phyloP scores from a whole-genome alignment of 306 rosid species.

The Vigna angularis region DNA sequence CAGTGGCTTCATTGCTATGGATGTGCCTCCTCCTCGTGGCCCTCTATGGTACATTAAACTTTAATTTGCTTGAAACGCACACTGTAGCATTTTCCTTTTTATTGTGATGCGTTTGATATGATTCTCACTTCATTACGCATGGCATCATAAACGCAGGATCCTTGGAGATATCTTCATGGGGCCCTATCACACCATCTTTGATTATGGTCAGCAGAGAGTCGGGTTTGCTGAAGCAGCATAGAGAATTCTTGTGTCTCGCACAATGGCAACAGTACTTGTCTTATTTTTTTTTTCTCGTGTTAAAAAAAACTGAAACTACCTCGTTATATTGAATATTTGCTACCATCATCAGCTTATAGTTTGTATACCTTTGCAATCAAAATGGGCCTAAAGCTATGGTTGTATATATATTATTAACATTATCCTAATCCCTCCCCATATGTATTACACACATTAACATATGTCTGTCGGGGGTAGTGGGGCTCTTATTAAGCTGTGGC shows the following conservation, averaged over 20 bases:
- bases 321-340: conserved; percentile 25
- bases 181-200: conserved; percentile 86
- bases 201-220: conserved; percentile 70
- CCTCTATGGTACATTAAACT: conserved; percentile 77
- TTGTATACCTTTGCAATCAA: conserved; percentile 26
- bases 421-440: not conserved
- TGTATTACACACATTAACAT: not conserved
- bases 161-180: conserved; percentile 97
- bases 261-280: conserved; percentile 1
- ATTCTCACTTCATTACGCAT: conserved; percentile 32
- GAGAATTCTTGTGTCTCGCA: conserved; percentile 22
- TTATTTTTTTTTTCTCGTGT: not conserved
- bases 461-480: not conserved
- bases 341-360: conserved; percentile 18
- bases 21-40: conserved; percentile 93
- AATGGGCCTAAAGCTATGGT: conserved; percentile 34
- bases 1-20: conserved; percentile 82
- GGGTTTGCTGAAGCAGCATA: conserved; percentile 93
- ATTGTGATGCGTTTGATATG: conserved; percentile 40
- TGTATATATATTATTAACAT: conserved; percentile 6
- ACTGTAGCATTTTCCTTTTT: not conserved
- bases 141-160: conserved; percentile 67
- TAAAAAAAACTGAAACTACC: conserved; percentile 2
- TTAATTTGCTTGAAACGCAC: conserved; percentile 13
- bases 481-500: conserved; percentile 9